A percentile compares a stretch with the other conserved stretches of the same genome.
phyloP scores from a whole-genome alignment of 345 rosid species.

The Salix dunnii region DNA sequence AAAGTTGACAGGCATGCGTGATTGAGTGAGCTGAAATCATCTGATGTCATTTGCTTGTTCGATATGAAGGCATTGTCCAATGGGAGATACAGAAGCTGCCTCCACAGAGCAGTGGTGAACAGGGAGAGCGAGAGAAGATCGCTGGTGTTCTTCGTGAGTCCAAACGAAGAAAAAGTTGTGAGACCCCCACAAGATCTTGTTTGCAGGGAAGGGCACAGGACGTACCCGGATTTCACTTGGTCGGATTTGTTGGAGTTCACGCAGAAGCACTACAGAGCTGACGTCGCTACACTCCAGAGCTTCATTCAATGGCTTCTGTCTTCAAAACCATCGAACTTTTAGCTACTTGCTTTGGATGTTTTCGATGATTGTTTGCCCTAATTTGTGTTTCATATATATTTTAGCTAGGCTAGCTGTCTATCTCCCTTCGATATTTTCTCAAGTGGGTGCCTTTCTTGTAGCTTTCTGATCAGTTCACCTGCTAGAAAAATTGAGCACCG shows the following conservation, averaged over 20 bases:
- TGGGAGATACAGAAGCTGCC: conserved; percentile 62
- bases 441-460: not conserved
- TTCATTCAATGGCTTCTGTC: conserved; percentile 40
- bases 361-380: not conserved
- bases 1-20: not conserved
- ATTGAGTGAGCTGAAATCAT: not conserved
- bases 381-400: not conserved
- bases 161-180: conserved; percentile 56
- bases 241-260: conserved; percentile 62
- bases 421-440: not conserved
- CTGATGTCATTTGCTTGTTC: not conserved
- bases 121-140: conserved; percentile 50
- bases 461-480: not conserved
- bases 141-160: conserved; percentile 55
- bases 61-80: conserved; percentile 50
- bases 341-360: not conserved
- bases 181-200: conserved; percentile 62
- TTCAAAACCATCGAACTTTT: conserved; percentile 12
- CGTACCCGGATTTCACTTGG: conserved; percentile 82
- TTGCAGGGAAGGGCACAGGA: conserved; percentile 29
- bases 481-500: not conserved
- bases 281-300: conserved; percentile 40
- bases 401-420: not conserved
- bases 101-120: conserved; percentile 70
- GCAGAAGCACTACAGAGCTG: conserved; percentile 46